These are phyloP conservation scores for Solanum clarkiae DNA, from an alignment of 257 asterid species.

Conservation along the genomic window DNA sequence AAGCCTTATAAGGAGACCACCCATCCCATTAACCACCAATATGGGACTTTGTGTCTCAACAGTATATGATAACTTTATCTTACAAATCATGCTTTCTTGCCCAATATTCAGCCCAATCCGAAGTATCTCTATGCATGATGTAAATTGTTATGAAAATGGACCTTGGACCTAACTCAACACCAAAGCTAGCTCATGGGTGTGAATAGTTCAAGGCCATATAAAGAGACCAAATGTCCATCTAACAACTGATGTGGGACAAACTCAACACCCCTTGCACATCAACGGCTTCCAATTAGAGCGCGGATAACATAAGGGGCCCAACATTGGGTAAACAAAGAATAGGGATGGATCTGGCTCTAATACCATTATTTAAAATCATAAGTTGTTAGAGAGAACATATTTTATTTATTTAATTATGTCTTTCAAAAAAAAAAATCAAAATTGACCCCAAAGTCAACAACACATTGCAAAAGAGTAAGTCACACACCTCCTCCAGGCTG, in stretches of 20 bases:
- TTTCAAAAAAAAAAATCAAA: neutral
- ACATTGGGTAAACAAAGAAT: neutral
- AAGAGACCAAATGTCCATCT: neutral
- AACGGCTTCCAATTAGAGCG: neutral
- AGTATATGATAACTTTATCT: neutral
- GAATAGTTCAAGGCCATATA: neutral
- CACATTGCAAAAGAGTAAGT: slow-evolving; percentile 1
- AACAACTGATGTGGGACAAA: neutral
- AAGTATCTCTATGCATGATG: neutral
- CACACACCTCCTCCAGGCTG: slow-evolving; percentile 89
- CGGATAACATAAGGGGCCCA: neutral
- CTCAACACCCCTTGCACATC: neutral
- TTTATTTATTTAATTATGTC: neutral
- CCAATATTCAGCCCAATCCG: neutral
- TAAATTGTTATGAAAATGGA: neutral
- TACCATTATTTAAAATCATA: neutral
- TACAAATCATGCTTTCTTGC: neutral
- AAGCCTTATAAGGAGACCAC: no score
- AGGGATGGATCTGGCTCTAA: neutral
- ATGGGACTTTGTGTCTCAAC: no score
- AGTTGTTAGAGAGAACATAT: neutral
- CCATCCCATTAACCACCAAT: no score
- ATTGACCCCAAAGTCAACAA: neutral
- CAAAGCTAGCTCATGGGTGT: neutral
- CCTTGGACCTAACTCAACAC: neutral